Conservation (phyloP, 108 stramenopile genomes). For the Pseudonitzschia delicatissima region DNA sequence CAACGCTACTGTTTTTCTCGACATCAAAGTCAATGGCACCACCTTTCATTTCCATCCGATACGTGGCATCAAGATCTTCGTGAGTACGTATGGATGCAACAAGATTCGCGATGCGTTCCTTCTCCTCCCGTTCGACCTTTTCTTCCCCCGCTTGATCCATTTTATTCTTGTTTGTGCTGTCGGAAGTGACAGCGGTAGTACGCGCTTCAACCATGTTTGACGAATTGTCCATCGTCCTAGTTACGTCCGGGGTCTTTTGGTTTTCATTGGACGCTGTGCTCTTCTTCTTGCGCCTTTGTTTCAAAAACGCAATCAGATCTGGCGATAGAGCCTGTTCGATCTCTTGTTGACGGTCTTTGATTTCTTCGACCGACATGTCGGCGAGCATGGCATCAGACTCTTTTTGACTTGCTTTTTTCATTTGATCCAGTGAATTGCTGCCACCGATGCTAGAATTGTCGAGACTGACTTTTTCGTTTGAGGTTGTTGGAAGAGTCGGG, state of each 20-base stretch:
- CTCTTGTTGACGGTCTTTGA: slow-evolving; percentile 53
- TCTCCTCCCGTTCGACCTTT: slow-evolving; percentile 33
- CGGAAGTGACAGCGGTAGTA: background rate
- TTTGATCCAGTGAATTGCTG: background rate
- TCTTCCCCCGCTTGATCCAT: slow-evolving; percentile 12
- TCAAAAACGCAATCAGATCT: slow-evolving; percentile 63
- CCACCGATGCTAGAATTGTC: background rate
- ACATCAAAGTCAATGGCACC: slow-evolving; percentile 9
- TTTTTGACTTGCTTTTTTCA: slow-evolving; percentile 19
- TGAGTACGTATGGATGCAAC: slow-evolving; percentile 63
- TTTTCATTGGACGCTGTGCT: background rate
- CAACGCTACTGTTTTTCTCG: slow-evolving; percentile 1
- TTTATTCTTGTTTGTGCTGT: background rate
- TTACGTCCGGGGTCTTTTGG: background rate
- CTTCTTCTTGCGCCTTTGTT: slow-evolving; percentile 29
- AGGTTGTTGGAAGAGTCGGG: background rate
- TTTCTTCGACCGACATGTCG: slow-evolving; percentile 69
- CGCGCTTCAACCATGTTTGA: slow-evolving; percentile 8
- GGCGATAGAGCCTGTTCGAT: slow-evolving; percentile 58
- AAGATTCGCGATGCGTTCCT: slow-evolving; percentile 55
- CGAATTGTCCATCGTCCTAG: background rate
- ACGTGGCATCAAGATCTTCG: slow-evolving; percentile 75
- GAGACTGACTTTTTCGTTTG: background rate
- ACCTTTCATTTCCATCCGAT: slow-evolving; percentile 38
- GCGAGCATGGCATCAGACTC: slow-evolving; percentile 58